A percentile compares a stretch with the other conserved stretches of the same genome.
phyloP scores from a whole-genome alignment of 345 rosid genomes.

The Eucalyptus lansdowneana region DNA sequence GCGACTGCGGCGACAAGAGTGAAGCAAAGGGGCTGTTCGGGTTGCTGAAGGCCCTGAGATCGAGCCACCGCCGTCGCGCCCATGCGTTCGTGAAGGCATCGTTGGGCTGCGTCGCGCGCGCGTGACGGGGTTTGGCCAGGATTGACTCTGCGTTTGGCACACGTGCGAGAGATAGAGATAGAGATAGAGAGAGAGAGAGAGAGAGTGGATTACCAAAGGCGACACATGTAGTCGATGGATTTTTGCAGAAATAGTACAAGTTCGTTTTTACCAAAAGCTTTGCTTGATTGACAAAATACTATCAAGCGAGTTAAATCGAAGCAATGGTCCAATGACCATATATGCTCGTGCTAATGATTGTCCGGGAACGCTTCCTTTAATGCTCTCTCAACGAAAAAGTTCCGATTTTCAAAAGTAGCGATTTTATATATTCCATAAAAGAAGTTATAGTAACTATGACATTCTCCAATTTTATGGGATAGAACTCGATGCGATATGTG shows the following conservation, averaged over 20 bases:
- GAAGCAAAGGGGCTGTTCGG: not conserved
- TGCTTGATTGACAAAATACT: not conserved
- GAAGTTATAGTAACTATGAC: not conserved
- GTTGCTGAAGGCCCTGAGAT: constrained; percentile 2
- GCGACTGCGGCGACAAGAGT: not conserved
- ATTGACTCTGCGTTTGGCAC: not conserved
- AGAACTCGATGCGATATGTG: rapidly evolving
- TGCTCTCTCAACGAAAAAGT: not conserved
- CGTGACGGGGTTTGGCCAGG: not conserved
- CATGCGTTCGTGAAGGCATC: not conserved
- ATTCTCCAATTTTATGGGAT: not conserved
- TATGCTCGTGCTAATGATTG: not conserved
- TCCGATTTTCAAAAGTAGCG: not conserved
- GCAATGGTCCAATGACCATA: not conserved
- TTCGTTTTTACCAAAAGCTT: not conserved
- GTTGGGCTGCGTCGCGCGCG: not conserved
- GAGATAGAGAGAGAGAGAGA: too few species aligned
- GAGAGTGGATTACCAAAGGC: not conserved
- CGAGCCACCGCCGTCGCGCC: not conserved
- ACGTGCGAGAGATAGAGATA: not conserved
- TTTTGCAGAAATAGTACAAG: not conserved
- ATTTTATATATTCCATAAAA: not conserved
- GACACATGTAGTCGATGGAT: not conserved
- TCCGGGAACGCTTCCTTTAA: not conserved
- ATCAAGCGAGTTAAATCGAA: not conserved